Evolutionary conservation across 2,329 filamentous ascomycete species (phyloP).

Genomic region (Microsporum ferrugineum): DNA sequence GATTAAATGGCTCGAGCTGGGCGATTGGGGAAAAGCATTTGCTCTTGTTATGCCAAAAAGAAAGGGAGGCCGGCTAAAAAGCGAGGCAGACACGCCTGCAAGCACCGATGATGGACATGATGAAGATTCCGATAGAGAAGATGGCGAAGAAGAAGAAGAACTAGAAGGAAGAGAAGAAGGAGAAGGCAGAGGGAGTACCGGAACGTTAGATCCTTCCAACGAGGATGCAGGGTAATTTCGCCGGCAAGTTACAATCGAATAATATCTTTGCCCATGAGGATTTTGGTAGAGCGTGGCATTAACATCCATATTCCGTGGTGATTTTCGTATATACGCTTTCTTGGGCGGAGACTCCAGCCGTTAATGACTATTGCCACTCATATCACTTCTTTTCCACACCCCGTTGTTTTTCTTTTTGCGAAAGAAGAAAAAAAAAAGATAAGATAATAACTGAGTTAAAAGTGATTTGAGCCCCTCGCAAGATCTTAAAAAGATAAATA

Average conservation of each 20-base stretch:
- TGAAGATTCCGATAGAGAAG: neutral
- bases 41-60: slow-evolving; percentile 77
- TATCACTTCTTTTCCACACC: neutral
- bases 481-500: too few relatives aligned
- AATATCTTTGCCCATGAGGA: neutral
- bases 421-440: too few relatives aligned
- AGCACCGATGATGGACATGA: slow-evolving; percentile 7
- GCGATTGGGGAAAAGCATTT: slow-evolving; percentile 87
- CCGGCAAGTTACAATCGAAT: neutral
- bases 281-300: neutral
- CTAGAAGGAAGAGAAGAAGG: neutral
- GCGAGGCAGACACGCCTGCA: neutral
- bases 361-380: neutral
- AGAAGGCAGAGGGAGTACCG: neutral
- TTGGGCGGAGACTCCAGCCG: neutral
- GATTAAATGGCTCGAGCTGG: slow-evolving; percentile 78
- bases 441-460: too few relatives aligned
- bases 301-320: neutral
- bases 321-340: neutral
- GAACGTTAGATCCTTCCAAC: neutral
- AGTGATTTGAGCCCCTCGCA: too few relatives aligned
- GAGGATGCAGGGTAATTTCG: neutral
- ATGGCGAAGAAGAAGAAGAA: neutral
- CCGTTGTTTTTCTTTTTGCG: neutral
- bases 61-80: slow-evolving; percentile 40